A percentile compares a stretch with the other conserved stretches of the same genome.
Conservation (phyloP, 257 asterid species). For the Paulownia fortunei region DNA sequence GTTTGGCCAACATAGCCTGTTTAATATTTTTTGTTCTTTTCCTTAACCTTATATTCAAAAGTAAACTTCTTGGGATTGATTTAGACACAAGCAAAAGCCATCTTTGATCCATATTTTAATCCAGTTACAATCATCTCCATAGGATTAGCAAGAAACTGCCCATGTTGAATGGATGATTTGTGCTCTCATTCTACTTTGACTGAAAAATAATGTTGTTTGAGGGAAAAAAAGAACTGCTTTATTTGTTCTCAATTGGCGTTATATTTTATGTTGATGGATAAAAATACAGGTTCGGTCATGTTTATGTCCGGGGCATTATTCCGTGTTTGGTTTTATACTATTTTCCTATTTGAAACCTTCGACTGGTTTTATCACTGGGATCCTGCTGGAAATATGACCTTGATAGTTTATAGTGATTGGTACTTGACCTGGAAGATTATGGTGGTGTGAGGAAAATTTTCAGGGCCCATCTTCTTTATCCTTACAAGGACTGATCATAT, state of each 20-base stretch:
- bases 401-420: conserved; percentile 2
- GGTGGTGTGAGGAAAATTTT: conserved; percentile 15
- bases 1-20: conserved; percentile 29
- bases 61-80: not conserved
- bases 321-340: not conserved
- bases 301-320: too few relatives aligned
- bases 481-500: conserved; percentile 10
- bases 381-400: not conserved
- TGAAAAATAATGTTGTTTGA: not conserved
- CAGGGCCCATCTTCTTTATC: conserved; percentile 22
- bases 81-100: not conserved
- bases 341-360: not conserved
- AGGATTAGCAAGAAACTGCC: too few relatives aligned
- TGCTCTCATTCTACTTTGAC: not conserved
- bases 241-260: too few relatives aligned
- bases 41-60: conserved; percentile 1
- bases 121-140: not conserved
- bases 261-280: too few relatives aligned
- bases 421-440: conserved; percentile 24
- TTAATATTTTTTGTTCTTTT: conserved; percentile 33
- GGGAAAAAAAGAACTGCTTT: not conserved
- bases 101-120: not conserved
- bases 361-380: too few relatives aligned
- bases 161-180: not conserved
- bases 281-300: too few relatives aligned